A percentile compares a stretch with the other conserved stretches of the same genome.
phyloP scores from a whole-genome alignment of 495 filamentous ascomycete species.

The Aspergillus hancockii region DNA sequence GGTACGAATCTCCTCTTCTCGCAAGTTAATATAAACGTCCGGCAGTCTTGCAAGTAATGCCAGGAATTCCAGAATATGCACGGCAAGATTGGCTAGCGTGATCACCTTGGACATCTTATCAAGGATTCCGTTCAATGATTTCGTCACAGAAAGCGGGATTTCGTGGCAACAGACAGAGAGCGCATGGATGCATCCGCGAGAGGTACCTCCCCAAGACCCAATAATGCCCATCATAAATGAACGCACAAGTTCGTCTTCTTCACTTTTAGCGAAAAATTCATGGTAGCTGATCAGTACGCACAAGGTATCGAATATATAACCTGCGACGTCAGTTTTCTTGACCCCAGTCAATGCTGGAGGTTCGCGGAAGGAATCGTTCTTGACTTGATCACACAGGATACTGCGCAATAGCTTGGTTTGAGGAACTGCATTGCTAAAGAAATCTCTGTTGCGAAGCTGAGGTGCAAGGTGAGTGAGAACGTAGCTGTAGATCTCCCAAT shows the following conservation, averaged over 20 bases:
- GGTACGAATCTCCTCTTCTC: slow-evolving; percentile 83
- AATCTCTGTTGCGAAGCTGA: slow-evolving; percentile 85
- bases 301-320: slow-evolving; percentile 82
- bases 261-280: slow-evolving; percentile 75
- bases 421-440: slow-evolving; percentile 69
- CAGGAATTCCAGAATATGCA: slow-evolving; percentile 93
- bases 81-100: slow-evolving; percentile 83
- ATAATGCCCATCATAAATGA: slow-evolving; percentile 79
- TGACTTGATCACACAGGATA: slow-evolving; percentile 77
- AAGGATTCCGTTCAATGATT: slow-evolving; percentile 76
- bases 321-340: slow-evolving; percentile 83
- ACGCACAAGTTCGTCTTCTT: slow-evolving; percentile 86
- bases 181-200: slow-evolving; percentile 90
- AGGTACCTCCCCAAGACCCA: slow-evolving; percentile 79
- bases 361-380: slow-evolving; percentile 69
- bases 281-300: slow-evolving; percentile 87
- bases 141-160: slow-evolving; percentile 78
- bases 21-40: slow-evolving; percentile 81
- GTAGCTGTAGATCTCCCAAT: slow-evolving; percentile 96
- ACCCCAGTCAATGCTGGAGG: slow-evolving; percentile 72
- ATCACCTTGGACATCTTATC: slow-evolving; percentile 94
- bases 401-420: slow-evolving; percentile 78
- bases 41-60: slow-evolving; percentile 82
- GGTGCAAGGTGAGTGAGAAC: slow-evolving; percentile 82
- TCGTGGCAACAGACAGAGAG: slow-evolving; percentile 93